phyloP scores from a whole-genome alignment of 257 asterid genomes.

The Nyctanthes arbortristis region DNA sequence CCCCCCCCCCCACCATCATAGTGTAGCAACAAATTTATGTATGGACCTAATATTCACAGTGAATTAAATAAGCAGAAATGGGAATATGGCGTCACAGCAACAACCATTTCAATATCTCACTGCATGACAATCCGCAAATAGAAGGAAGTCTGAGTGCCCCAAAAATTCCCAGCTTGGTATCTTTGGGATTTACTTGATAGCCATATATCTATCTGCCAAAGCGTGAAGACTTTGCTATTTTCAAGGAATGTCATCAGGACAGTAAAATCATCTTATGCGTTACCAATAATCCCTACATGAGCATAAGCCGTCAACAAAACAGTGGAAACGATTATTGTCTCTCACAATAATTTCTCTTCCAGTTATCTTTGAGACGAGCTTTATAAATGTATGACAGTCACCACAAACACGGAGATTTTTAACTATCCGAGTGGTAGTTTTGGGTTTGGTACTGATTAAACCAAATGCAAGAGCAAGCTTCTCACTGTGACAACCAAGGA shows the following conservation, averaged over 20 bases:
- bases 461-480: constrained; percentile 53
- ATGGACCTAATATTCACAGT: not conserved
- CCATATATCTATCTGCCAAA: constrained; percentile 36
- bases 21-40: not conserved
- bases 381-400: constrained; percentile 42
- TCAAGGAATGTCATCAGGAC: not conserved
- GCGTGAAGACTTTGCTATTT: constrained; percentile 31
- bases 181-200: constrained; percentile 34
- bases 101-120: no score
- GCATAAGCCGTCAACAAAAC: constrained; percentile 39
- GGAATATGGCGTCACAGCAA: no score
- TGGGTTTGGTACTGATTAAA: constrained; percentile 28
- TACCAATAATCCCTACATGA: constrained; percentile 47
- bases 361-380: constrained; percentile 36
- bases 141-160: constrained; percentile 44
- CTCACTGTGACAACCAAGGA: constrained; percentile 46
- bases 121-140: constrained; percentile 36
- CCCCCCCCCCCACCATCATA: not conserved
- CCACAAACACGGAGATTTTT: constrained; percentile 52
- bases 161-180: constrained; percentile 34
- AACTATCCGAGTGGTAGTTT: constrained; percentile 33
- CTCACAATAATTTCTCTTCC: constrained; percentile 40
- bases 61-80: no score
- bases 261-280: not conserved
- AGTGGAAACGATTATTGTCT: constrained; percentile 48